A percentile compares a stretch with the other conserved stretches of the same genome.
Conservation (phyloP, 75 land plant genomes). For the Selaginella tamariscina region DNA sequence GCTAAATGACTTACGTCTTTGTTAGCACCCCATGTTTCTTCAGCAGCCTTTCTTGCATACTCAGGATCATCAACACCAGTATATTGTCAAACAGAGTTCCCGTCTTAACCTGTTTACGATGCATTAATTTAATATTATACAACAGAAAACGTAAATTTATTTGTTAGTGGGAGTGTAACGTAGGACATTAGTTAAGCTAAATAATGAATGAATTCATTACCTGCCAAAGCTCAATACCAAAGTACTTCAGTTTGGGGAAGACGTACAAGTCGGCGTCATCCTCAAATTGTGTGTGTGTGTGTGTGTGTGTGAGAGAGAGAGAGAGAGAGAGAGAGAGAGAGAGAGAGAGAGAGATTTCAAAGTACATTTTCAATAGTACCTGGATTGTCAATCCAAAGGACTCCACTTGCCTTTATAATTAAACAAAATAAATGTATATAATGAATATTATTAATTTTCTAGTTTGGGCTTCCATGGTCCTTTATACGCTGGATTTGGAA, state of each 20-base stretch:
- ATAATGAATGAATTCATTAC: not conserved
- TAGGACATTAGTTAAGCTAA: not conserved
- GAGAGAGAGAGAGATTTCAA: not conserved
- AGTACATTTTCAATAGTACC: not conserved
- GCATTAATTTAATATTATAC: not conserved
- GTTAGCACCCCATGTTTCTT: constrained; percentile 11
- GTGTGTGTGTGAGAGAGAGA: too few relatives aligned
- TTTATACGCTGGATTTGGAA: constrained; percentile 10
- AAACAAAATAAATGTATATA: not conserved
- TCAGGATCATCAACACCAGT: constrained; percentile 4
- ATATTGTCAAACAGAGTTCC: constrained; percentile 12
- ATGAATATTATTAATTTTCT: not conserved
- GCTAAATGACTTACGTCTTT: constrained; percentile 2
- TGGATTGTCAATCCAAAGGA: constrained; percentile 13
- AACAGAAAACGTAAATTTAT: not conserved
- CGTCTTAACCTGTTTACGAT: not conserved
- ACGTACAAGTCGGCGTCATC: constrained; percentile 12
- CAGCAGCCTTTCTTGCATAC: not conserved
- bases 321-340: too few relatives aligned
- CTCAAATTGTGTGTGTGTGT: constrained; percentile 10
- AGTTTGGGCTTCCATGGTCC: constrained; percentile 13
- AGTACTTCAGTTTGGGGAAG: not conserved
- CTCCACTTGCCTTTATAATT: constrained; percentile 3
- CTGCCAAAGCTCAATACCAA: constrained; percentile 12
- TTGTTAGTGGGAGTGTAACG: too few relatives aligned